A percentile compares a stretch with the other conserved stretches of the same genome.
These are phyloP conservation scores for Neonothopanus nambi DNA, from an alignment of 1,284 basidiomycete genomes.

Conservation along the genomic window DNA sequence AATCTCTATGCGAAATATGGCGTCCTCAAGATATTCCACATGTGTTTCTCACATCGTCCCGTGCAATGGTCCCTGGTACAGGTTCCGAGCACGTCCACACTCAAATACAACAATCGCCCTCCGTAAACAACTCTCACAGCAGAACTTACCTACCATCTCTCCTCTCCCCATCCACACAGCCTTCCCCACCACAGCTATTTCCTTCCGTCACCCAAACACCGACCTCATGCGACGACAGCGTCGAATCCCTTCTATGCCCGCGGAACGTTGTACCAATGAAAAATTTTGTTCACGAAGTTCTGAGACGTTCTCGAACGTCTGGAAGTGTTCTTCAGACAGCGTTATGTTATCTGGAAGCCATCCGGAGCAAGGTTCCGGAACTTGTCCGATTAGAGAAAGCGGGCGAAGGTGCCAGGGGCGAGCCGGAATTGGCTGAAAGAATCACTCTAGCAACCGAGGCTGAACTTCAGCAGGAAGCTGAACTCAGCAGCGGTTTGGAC, in stretches of 20 bases:
- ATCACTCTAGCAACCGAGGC: conserved; percentile 48
- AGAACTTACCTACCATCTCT: conserved; percentile 21
- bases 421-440: conserved; percentile 42
- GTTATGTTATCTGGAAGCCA: conserved; percentile 75
- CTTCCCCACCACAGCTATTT: conserved; percentile 33
- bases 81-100: conserved; percentile 18
- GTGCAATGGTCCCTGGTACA: conserved; percentile 28
- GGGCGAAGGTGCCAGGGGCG: conserved; percentile 37
- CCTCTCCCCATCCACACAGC: conserved; percentile 45
- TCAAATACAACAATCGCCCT: conserved; percentile 19
- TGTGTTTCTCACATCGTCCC: conserved; percentile 51
- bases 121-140: conserved; percentile 37
- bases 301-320: conserved; percentile 74
- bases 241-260: conserved; percentile 5
- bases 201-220: conserved; percentile 5
- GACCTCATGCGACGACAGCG: not conserved
- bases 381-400: conserved; percentile 52
- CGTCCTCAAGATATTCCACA: conserved; percentile 67
- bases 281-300: conserved; percentile 75
- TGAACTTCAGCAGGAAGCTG: conserved; percentile 37
- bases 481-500: conserved; percentile 17
- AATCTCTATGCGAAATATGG: conserved; percentile 74
- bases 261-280: conserved; percentile 48
- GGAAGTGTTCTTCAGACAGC: conserved; percentile 76
- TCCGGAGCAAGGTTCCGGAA: conserved; percentile 64